Evolutionary conservation across 2,329 filamentous ascomycete species (phyloP).

Genomic region (Xylariaceae sp.): DNA sequence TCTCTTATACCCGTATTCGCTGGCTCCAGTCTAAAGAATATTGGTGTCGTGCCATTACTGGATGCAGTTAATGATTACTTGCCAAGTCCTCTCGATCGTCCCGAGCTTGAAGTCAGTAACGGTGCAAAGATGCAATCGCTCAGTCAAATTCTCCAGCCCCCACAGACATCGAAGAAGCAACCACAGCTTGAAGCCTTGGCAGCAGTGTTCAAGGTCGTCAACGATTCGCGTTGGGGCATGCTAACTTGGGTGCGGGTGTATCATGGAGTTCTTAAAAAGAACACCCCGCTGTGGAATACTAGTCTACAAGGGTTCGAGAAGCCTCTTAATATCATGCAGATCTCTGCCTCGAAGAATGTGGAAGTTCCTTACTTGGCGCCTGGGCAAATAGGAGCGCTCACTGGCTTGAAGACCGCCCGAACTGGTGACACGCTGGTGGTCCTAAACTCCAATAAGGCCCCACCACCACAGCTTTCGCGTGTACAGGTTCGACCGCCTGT

Average conservation of each 20-base stretch:
- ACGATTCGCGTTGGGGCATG: slow-evolving; percentile 79
- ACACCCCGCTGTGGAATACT: slow-evolving; percentile 79
- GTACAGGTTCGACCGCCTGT: slow-evolving; percentile 83
- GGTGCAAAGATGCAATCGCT: slow-evolving; percentile 51
- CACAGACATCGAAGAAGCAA: slow-evolving; percentile 34
- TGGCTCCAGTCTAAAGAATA: slow-evolving; percentile 88
- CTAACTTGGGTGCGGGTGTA: slow-evolving; percentile 92
- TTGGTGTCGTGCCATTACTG: slow-evolving; percentile 87
- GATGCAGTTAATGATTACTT: slow-evolving; percentile 86
- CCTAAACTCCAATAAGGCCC: slow-evolving; percentile 58
- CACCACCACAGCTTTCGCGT: slow-evolving; percentile 64
- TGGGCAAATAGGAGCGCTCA: slow-evolving; percentile 91
- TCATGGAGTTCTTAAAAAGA: slow-evolving; percentile 72
- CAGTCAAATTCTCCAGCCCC: slow-evolving; percentile 37
- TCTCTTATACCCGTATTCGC: slow-evolving; percentile 82
- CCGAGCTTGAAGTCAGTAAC: slow-evolving; percentile 72
- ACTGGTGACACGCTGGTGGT: slow-evolving; percentile 90
- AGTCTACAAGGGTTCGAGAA: slow-evolving; percentile 75
- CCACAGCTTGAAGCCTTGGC: slow-evolving; percentile 45
- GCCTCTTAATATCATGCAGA: slow-evolving; percentile 76
- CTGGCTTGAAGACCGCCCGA: slow-evolving; percentile 82
- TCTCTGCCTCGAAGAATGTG: slow-evolving; percentile 82
- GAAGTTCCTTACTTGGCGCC: slow-evolving; percentile 76
- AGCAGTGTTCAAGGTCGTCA: slow-evolving; percentile 91
- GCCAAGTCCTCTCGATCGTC: slow-evolving; percentile 74